Percentiles rank a stretch among this genome's conserved stretches.
Conservation (phyloP, 228 moss, liverwort and hornwort species). For the Sphagnum fallax region DNA sequence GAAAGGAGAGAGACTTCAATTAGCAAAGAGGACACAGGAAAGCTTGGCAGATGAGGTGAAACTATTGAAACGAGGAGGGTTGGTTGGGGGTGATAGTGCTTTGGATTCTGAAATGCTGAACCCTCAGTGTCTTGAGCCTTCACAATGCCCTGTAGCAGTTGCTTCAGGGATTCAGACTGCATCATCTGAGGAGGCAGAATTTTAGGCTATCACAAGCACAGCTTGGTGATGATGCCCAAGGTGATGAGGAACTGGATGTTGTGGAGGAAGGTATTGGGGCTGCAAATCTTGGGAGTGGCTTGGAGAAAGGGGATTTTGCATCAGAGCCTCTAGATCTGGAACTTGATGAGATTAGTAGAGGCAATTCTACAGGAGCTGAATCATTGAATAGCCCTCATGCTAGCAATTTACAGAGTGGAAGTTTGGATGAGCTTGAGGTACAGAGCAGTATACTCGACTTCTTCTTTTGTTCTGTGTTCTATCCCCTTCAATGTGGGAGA, state of each 20-base stretch:
- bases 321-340: constrained; percentile 9
- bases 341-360: constrained; percentile 39
- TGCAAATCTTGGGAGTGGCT: constrained; percentile 12
- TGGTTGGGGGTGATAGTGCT: constrained; percentile 7
- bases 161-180: neutral
- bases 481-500: no score
- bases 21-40: constrained; percentile 10
- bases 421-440: constrained; percentile 53
- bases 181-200: constrained; percentile 18
- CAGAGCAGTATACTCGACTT: constrained; percentile 16
- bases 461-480: no score
- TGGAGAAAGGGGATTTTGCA: constrained; percentile 3
- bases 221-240: constrained; percentile 17
- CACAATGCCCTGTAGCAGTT: constrained; percentile 7
- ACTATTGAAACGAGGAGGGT: constrained; percentile 9
- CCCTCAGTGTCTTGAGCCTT: constrained; percentile 5
- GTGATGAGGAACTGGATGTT: constrained; percentile 10
- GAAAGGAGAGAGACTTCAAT: constrained; percentile 4
- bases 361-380: constrained; percentile 17
- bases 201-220: constrained; percentile 14
- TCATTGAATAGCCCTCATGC: constrained; percentile 19
- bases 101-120: constrained; percentile 10
- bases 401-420: constrained; percentile 31
- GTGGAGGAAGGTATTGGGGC: constrained; percentile 14
- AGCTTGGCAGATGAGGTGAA: constrained; percentile 2